Conservation (phyloP, 768 basidiomycete genomes). For the Boletus edulis region DNA sequence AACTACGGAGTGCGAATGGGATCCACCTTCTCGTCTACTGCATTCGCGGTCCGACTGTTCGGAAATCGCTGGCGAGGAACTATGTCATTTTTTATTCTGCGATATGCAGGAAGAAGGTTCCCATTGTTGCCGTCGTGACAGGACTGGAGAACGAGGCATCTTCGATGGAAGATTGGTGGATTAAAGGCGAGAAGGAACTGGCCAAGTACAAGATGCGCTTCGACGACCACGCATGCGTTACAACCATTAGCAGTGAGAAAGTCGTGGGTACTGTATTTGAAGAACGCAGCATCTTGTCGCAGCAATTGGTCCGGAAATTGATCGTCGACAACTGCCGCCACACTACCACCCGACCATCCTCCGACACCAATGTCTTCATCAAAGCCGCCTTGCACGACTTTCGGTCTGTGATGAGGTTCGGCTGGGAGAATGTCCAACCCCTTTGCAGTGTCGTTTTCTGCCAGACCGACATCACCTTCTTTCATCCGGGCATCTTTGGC, state of each 20-base stretch:
- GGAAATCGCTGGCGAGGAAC: conserved; percentile 26
- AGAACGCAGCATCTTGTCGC: conserved; percentile 21
- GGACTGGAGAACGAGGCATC: conserved; percentile 32
- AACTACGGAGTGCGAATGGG: conserved; percentile 28
- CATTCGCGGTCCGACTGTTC: conserved; percentile 29
- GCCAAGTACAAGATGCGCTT: conserved; percentile 35
- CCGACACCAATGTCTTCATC: conserved; percentile 20
- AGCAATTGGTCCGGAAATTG: conserved; percentile 18
- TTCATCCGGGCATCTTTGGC: conserved; percentile 14
- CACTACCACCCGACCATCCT: conserved; percentile 12
- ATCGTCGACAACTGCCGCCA: conserved; percentile 20
- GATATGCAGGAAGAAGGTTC: conserved; percentile 31
- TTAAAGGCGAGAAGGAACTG: conserved; percentile 30
- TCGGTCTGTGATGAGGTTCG: conserved; percentile 25
- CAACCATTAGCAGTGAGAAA: conserved; percentile 27
- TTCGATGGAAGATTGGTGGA: conserved; percentile 40
- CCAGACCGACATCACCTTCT: conserved; percentile 14
- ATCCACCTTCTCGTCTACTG: conserved; percentile 34
- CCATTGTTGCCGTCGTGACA: conserved; percentile 32
- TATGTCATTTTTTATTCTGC: conserved; percentile 32
- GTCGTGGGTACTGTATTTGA: conserved; percentile 15
- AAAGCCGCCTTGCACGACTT: conserved; percentile 27
- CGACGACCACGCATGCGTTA: conserved; percentile 42
- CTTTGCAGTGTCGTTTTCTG: conserved; percentile 18
- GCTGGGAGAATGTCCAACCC: conserved; percentile 23